A percentile compares a stretch with the other conserved stretches of the same genome.
Evolutionary conservation across 768 basidiomycete species (phyloP).

Genomic region (Mycena belliarum): DNA sequence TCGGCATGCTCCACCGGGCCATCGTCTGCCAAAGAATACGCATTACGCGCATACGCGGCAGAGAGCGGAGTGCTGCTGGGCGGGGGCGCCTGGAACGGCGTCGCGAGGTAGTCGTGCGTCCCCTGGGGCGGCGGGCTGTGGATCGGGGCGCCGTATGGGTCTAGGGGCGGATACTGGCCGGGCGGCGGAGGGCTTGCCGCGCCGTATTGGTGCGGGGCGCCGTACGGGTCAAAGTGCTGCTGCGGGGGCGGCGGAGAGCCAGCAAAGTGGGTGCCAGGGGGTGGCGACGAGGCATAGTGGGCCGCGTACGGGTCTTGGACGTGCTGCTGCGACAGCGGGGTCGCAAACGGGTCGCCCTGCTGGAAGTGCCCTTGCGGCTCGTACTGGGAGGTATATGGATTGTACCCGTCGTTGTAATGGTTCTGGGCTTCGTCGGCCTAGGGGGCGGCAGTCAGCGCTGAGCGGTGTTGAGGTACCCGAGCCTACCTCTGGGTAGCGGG

Average conservation of each 20-base stretch:
- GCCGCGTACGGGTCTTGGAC: constrained; percentile 31
- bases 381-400: constrained; percentile 47
- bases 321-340: constrained; percentile 24
- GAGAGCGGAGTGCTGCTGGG: constrained; percentile 25
- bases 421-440: constrained; percentile 68
- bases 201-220: constrained; percentile 33
- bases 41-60: constrained; percentile 21
- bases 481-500: constrained; percentile 36
- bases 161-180: constrained; percentile 28
- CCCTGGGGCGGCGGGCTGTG: constrained; percentile 29
- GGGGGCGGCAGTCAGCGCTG: background rate
- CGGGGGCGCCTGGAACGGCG: constrained; percentile 29
- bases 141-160: constrained; percentile 24
- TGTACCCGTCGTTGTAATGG: constrained; percentile 69
- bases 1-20: constrained; percentile 39
- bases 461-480: background rate
- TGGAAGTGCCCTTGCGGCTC: constrained; percentile 32
- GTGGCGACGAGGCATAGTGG: constrained; percentile 30
- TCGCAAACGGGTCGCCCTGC: constrained; percentile 23
- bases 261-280: constrained; percentile 17
- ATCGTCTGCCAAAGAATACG: constrained; percentile 44
- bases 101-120: constrained; percentile 25
- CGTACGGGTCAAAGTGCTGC: constrained; percentile 36
- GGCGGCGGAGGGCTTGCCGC: constrained; percentile 27
- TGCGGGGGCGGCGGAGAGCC: background rate